phyloP scores from a whole-genome alignment of 2,329 filamentous ascomycete species.

The Simplicillium sp. region DNA sequence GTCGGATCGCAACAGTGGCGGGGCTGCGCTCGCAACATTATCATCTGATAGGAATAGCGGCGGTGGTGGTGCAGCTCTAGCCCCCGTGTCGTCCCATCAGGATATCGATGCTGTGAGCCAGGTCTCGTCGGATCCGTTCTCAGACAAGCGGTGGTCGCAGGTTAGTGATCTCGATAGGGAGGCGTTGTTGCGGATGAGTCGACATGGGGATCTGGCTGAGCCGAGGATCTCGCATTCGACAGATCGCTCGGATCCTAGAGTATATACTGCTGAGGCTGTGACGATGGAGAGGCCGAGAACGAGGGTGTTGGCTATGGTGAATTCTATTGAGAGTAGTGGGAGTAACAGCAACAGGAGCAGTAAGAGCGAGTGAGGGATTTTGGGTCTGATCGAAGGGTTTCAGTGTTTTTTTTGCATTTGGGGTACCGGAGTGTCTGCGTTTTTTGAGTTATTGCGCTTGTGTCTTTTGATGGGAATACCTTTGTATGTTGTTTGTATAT shows the following conservation, averaged over 20 bases:
- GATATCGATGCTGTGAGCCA: constrained; percentile 15
- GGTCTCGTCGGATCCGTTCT: constrained; percentile 3
- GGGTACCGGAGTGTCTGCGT: not conserved
- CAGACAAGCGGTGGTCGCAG: not conserved
- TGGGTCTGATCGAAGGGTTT: not conserved
- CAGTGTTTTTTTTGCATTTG: not conserved
- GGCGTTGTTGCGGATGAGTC: constrained; percentile 5
- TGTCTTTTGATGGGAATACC: not conserved
- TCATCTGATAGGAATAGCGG: too few species aligned
- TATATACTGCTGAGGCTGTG: constrained; percentile 39
- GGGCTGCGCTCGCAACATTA: not conserved
- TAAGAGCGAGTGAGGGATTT: not conserved
- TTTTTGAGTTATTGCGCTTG: not conserved
- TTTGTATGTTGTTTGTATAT: constrained; percentile 3
- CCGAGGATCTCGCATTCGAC: constrained; percentile 15
- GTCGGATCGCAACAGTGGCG: not conserved
- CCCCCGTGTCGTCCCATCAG: too few species aligned
- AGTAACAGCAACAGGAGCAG: constrained; percentile 18
- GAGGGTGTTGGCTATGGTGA: constrained; percentile 45
- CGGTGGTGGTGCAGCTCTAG: too few species aligned
- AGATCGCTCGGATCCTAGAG: constrained; percentile 20
- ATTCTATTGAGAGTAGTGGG: constrained; percentile 40
- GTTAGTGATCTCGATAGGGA: constrained; percentile 3
- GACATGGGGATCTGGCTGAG: constrained; percentile 7
- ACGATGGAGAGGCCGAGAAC: constrained; percentile 30